phyloP scores from a whole-genome alignment of 306 rosid species.

The Cicer arietinum region DNA sequence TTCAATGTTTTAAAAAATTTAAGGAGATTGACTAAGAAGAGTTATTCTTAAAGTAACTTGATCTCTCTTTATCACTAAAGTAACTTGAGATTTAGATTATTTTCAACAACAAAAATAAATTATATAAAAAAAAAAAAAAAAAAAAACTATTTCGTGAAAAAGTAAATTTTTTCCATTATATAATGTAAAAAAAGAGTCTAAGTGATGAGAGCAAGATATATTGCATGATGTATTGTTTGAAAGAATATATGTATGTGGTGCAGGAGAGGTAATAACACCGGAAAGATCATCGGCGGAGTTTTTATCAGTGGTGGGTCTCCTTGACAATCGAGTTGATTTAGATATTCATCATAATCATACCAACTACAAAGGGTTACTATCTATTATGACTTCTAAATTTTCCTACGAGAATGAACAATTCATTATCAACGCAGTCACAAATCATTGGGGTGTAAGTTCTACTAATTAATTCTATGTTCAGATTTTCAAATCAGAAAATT shows the following conservation, averaged over 20 bases:
- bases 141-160: too few species aligned
- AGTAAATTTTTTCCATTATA: too few species aligned
- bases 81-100: too few species aligned
- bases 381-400: constrained; percentile 60
- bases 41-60: too few species aligned
- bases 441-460: constrained; percentile 57
- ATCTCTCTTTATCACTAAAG: too few species aligned
- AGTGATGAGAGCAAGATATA: too few species aligned
- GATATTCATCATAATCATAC: constrained; percentile 40
- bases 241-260: neutral
- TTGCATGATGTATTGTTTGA: neutral
- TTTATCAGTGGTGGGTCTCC: constrained; percentile 21
- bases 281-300: constrained; percentile 45
- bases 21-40: too few species aligned
- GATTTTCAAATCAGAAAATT: too few species aligned
- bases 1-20: too few species aligned
- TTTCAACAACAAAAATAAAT: too few species aligned
- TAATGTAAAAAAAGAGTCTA: too few species aligned
- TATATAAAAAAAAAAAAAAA: too few species aligned
- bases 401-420: constrained; percentile 50
- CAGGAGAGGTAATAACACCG: constrained; percentile 46
- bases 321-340: constrained; percentile 51
- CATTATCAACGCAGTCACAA: constrained; percentile 6
- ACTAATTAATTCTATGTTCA: neutral
- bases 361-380: constrained; percentile 41